Evolutionary conservation across 2,329 filamentous ascomycete species (phyloP), one percentile per base, ranked within the genome.

Genomic region (Verticillium nubilum): DNA sequence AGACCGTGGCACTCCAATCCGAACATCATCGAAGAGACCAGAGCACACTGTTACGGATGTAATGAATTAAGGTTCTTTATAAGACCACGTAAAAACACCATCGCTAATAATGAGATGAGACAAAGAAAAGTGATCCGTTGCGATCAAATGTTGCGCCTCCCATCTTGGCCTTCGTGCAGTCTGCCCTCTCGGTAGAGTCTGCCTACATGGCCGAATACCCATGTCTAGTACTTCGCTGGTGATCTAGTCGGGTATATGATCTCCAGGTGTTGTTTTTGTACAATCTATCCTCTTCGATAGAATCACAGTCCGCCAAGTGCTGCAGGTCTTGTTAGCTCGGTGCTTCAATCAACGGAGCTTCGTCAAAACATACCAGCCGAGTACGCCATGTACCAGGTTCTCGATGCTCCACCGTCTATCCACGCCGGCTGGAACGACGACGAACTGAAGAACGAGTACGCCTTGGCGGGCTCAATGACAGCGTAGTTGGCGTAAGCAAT

Each of bases 371-470:
- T 70, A 86, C 89, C 89, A 64, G 90, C 91, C 66, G 87, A 80
- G 73, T 87, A 91, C 50, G 89, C 87, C 74, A 95, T 74, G 76
- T 93, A 95, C 91, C 92, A 96, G 28, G 90, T 93, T 73, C 86
- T 77, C 67, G 86, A 89, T 2, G 91, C 91, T 15, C 94, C 94
- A 1, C 90, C 91, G 75, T 97, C 91, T 47, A 94, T 73, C 83
- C 85, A 91, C 31, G 81, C 77, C 68, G 92, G 80, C 17, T 54
- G 17, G 68, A 94, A 93, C 12, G 80, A 76, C 0, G 77, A 70
- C 61, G 84, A 77, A 1, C 80, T 80, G 70, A 99, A 97, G 73
- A 93, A 96, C 0, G 81, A 70, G 79, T 85, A 97, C 23, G 90
- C 85, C 6, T 82, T 75, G 56, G 72, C 74, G 0, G 93, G 86